Evolutionary conservation across 2,329 filamentous ascomycete species (phyloP).

Genomic region (Parafenestella ontariensis): DNA sequence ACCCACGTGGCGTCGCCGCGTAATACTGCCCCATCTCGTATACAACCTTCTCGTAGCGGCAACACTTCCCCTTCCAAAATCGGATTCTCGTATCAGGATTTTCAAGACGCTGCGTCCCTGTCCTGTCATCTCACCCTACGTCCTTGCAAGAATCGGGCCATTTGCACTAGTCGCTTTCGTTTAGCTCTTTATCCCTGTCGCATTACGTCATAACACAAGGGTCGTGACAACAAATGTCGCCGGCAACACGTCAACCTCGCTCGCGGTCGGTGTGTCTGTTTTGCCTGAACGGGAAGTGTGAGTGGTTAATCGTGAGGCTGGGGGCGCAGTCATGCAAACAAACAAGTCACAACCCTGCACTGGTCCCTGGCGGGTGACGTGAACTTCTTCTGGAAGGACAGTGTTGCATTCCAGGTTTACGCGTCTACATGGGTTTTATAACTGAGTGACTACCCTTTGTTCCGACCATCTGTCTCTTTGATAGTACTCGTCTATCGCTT

Average conservation of each 20-base stretch:
- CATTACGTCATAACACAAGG: constrained; percentile 23
- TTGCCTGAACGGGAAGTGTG: constrained; percentile 5
- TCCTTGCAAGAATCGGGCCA: constrained; percentile 18
- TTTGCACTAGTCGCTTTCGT: constrained; percentile 8
- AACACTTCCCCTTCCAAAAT: constrained; percentile 1
- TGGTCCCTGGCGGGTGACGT: constrained; percentile 30
- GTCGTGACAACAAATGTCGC: constrained; percentile 13
- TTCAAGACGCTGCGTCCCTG: background rate
- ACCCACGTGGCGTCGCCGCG: background rate
- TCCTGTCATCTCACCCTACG: constrained; percentile 16
- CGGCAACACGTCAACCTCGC: constrained; percentile 31
- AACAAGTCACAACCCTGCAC: constrained; percentile 4
- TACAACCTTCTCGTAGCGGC: background rate
- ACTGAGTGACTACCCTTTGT: constrained; percentile 4
- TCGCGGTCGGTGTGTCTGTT: constrained; percentile 21
- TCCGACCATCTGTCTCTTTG: background rate
- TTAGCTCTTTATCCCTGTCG: constrained; percentile 6
- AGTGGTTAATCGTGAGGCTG: constrained; percentile 26
- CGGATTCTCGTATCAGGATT: background rate
- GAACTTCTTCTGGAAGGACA: constrained; percentile 5
- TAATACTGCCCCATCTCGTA: background rate
- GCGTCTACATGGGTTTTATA: background rate
- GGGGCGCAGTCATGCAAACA: constrained; percentile 18
- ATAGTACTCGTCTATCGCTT: background rate
- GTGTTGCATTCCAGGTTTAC: constrained; percentile 10